Conservation (phyloP, 2,329 filamentous ascomycete species). For the Xylariaceae sp. region DNA sequence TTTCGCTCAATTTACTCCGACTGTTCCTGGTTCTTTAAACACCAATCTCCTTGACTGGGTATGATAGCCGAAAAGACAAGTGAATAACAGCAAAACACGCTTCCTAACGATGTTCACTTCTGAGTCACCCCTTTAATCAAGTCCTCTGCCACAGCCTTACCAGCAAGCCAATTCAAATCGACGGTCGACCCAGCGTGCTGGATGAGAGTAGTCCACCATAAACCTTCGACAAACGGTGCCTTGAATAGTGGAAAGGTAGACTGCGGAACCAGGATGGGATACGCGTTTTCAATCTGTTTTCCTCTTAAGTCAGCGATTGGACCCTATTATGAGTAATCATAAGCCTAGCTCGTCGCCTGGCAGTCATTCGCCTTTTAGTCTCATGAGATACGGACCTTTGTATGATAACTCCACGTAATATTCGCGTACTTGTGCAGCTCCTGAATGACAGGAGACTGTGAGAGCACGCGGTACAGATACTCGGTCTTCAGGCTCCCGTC, state of each 20-base stretch:
- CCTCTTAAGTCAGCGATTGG: conserved; percentile 19
- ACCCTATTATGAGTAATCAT: no score
- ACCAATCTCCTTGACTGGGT: neutral
- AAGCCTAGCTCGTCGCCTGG: no score
- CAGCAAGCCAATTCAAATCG: conserved; percentile 36
- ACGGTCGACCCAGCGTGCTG: conserved; percentile 30
- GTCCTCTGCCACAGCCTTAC: conserved; percentile 33
- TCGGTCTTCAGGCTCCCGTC: neutral
- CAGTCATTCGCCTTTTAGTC: no score
- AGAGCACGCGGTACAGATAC: conserved; percentile 24
- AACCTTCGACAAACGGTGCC: conserved; percentile 26
- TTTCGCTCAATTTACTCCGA: no score
- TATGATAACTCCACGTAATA: conserved; percentile 19
- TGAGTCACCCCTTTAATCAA: conserved; percentile 23
- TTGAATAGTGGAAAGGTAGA: conserved; percentile 28
- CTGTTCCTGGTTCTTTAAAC: no score
- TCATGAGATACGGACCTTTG: conserved; percentile 10
- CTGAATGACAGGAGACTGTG: conserved; percentile 2
- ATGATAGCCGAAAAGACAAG: neutral
- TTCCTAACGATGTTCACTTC: neutral
- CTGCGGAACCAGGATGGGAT: conserved; percentile 26
- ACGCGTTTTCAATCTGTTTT: conserved; percentile 33
- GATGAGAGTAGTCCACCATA: conserved; percentile 38
- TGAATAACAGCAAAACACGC: neutral
- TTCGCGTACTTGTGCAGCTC: neutral